Evolutionary conservation across 768 basidiomycete species (phyloP).

Genomic region (Scleroderma citrinum): DNA sequence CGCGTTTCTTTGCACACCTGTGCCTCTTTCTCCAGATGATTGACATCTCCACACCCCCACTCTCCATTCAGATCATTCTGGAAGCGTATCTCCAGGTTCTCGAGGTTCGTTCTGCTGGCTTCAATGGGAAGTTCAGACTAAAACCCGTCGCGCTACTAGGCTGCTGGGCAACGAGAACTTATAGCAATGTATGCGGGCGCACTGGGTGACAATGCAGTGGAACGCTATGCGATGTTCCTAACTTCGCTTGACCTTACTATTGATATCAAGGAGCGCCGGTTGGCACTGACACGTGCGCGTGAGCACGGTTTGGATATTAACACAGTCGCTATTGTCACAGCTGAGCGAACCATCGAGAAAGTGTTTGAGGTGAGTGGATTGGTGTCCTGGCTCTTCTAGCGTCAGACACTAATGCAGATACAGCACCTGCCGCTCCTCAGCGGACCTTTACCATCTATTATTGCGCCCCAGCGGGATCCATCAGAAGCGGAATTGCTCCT

Average conservation of each 20-base stretch:
- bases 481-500: conserved; percentile 58
- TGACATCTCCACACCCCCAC: conserved; percentile 62
- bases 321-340: conserved; percentile 73
- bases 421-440: conserved; percentile 50
- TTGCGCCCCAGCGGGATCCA: conserved; percentile 48
- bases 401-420: conserved; percentile 3
- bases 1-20: conserved; percentile 90
- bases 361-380: conserved; percentile 50
- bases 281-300: conserved; percentile 67
- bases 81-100: conserved; percentile 86
- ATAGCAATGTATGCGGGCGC: conserved; percentile 94
- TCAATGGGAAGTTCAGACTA: neutral
- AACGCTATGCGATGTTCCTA: conserved; percentile 88
- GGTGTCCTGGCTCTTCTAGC: conserved; percentile 2
- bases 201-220: conserved; percentile 84
- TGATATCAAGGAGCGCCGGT: conserved; percentile 56
- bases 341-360: conserved; percentile 69
- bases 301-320: conserved; percentile 83
- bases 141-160: conserved; percentile 30
- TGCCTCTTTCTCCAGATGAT: conserved; percentile 86
- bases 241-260: conserved; percentile 64
- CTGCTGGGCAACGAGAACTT: conserved; percentile 73
- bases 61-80: conserved; percentile 74
- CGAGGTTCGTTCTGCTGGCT: conserved; percentile 45
- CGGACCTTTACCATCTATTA: conserved; percentile 57